These are phyloP conservation scores for Solanum appendiculatum DNA, from an alignment of 257 asterid species.

Conservation along the genomic window DNA sequence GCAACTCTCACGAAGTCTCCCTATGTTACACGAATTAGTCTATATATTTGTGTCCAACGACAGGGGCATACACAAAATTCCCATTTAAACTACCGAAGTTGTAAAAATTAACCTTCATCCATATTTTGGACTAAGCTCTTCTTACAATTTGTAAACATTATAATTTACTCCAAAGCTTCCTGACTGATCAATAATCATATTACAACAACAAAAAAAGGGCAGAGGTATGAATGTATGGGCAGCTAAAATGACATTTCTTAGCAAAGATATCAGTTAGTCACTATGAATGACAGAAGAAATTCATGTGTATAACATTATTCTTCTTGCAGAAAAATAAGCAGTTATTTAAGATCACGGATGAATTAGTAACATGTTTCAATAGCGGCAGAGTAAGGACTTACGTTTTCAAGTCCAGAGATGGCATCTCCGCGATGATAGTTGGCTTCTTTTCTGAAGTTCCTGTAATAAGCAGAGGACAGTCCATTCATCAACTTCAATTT, in stretches of 20 bases:
- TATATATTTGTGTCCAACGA: background rate
- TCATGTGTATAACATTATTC: background rate
- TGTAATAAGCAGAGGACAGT: conserved; percentile 11
- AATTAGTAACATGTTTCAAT: background rate
- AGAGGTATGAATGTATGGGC: background rate
- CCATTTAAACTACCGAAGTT: background rate
- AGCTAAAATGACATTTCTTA: background rate
- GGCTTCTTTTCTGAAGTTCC: conserved; percentile 46
- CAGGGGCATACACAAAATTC: background rate
- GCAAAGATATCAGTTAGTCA: background rate
- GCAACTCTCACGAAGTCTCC: background rate
- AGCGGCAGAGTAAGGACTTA: conserved; percentile 11
- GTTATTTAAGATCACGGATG: background rate
- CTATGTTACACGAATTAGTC: background rate
- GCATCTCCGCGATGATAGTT: conserved; percentile 27
- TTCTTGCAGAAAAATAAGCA: background rate
- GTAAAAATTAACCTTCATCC: background rate
- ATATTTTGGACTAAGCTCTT: background rate
- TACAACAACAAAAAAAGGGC: background rate
- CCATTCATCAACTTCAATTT: background rate
- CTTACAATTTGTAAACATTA: background rate
- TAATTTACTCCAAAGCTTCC: background rate
- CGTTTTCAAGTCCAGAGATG: conserved; percentile 61
- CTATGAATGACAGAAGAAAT: background rate
- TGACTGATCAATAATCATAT: background rate